A percentile compares a stretch with the other conserved stretches of the same genome.
Conservation (phyloP, 2,329 filamentous ascomycete species). For the Arthrobotrys entomopaga region DNA sequence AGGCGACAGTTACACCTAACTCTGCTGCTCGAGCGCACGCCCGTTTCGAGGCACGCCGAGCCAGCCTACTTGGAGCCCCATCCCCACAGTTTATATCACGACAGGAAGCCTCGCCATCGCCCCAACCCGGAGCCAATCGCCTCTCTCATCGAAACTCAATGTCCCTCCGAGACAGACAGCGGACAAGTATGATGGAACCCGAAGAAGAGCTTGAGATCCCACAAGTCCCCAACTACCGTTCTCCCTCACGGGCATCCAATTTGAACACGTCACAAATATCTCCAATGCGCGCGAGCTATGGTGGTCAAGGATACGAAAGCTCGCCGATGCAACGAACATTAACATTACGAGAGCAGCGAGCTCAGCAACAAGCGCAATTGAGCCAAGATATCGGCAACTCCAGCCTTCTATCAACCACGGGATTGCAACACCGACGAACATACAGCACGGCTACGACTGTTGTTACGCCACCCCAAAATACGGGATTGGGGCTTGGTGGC, state of each 20-base stretch:
- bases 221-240: slow-evolving; percentile 34
- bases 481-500: slow-evolving; percentile 17
- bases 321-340: slow-evolving; percentile 45
- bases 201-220: slow-evolving; percentile 50
- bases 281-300: slow-evolving; percentile 34
- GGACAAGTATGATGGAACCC: slow-evolving; percentile 30
- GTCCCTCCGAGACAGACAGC: slow-evolving; percentile 39
- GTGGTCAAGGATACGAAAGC: slow-evolving; percentile 28
- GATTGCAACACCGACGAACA: slow-evolving; percentile 36
- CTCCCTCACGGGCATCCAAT: slow-evolving; percentile 43
- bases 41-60: slow-evolving; percentile 49
- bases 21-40: slow-evolving; percentile 40
- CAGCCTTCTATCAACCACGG: slow-evolving; percentile 24
- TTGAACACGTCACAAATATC: slow-evolving; percentile 25
- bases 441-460: slow-evolving; percentile 42
- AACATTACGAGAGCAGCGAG: slow-evolving; percentile 42
- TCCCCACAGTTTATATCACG: slow-evolving; percentile 45
- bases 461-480: slow-evolving; percentile 28
- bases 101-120: slow-evolving; percentile 49
- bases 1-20: slow-evolving; percentile 50
- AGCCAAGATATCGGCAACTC: slow-evolving; percentile 20
- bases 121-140: slow-evolving; percentile 46
- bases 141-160: slow-evolving; percentile 50
- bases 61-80: slow-evolving; percentile 37
- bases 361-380: slow-evolving; percentile 32